phyloP scores from a whole-genome alignment of 108 stramenopile species.

The Cyclotella sp. region DNA sequence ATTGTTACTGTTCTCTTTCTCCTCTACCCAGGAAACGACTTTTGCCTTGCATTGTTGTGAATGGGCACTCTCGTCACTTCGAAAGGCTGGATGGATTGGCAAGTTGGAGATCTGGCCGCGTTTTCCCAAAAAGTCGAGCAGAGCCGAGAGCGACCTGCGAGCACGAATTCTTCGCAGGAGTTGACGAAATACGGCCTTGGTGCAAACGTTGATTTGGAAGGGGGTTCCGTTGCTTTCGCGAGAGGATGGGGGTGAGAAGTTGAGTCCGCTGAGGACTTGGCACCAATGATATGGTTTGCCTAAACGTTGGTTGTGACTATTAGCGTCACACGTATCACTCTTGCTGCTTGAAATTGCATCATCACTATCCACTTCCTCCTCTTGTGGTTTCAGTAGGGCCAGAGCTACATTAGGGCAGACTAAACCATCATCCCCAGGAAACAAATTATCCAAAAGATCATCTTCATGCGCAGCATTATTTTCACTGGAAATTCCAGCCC shows the following conservation, averaged over 20 bases:
- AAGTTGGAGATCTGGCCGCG: slow-evolving; percentile 37
- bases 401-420: slow-evolving; percentile 38
- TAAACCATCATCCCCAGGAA: slow-evolving; percentile 51
- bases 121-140: slow-evolving; percentile 51
- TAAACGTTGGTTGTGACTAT: slow-evolving; percentile 2
- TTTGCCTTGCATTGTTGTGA: slow-evolving; percentile 29
- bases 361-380: slow-evolving; percentile 18
- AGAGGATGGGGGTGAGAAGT: slow-evolving; percentile 50
- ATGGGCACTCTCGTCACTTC: slow-evolving; percentile 9
- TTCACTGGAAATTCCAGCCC: slow-evolving; percentile 8
- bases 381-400: slow-evolving; percentile 21
- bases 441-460: slow-evolving; percentile 40
- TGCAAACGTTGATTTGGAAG: slow-evolving; percentile 46
- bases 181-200: slow-evolving; percentile 62
- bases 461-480: slow-evolving; percentile 10
- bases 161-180: slow-evolving; percentile 68
- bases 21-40: slow-evolving; percentile 47
- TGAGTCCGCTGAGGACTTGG: slow-evolving; percentile 76
- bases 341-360: not conserved
- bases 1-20: not conserved
- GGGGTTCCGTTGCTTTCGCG: slow-evolving; percentile 17
- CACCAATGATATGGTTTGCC: slow-evolving; percentile 82
- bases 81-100: slow-evolving; percentile 49
- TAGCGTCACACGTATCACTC: slow-evolving; percentile 2
- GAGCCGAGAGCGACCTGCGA: slow-evolving; percentile 50